These are phyloP conservation scores for Sugiyamaella chiloensis DNA, from an alignment of 805 yeast genomes.

Conservation along the genomic window DNA sequence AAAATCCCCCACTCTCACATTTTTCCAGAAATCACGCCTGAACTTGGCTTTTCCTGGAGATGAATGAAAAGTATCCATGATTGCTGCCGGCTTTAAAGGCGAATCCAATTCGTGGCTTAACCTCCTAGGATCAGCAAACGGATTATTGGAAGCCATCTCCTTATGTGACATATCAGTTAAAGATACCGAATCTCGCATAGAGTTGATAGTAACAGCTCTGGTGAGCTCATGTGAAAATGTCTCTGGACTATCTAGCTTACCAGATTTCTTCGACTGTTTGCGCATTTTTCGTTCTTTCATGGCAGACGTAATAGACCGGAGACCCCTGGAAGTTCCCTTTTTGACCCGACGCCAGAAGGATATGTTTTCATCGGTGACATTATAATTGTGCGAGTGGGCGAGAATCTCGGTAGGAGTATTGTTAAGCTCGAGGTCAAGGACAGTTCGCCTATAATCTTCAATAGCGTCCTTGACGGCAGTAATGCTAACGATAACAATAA, in stretches of 20 bases:
- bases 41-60: conserved; percentile 41
- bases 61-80: conserved; percentile 27
- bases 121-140: conserved; percentile 10
- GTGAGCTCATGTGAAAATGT: conserved; percentile 10
- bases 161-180: conserved; percentile 13
- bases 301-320: conserved; percentile 16
- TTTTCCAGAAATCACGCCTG: conserved; percentile 65
- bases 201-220: conserved; percentile 23
- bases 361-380: conserved; percentile 54
- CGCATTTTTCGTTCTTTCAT: conserved; percentile 9
- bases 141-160: conserved; percentile 3
- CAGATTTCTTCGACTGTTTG: conserved; percentile 9
- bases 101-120: conserved; percentile 1
- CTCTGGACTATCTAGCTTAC: background rate
- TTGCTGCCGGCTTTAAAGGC: conserved; percentile 15
- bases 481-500: conserved; percentile 70
- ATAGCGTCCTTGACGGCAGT: conserved; percentile 78
- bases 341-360: conserved; percentile 69
- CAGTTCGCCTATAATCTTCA: conserved; percentile 69
- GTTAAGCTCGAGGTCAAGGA: conserved; percentile 66
- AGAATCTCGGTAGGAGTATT: conserved; percentile 65
- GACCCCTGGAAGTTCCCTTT: conserved; percentile 46
- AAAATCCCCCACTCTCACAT: conserved; percentile 72
- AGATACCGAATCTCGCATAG: conserved; percentile 18
- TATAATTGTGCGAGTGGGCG: conserved; percentile 54